A percentile compares a stretch with the other conserved stretches of the same genome.
These are phyloP conservation scores for Dioscorea alata DNA, from an alignment of 106 monocot species.

Conservation along the genomic window DNA sequence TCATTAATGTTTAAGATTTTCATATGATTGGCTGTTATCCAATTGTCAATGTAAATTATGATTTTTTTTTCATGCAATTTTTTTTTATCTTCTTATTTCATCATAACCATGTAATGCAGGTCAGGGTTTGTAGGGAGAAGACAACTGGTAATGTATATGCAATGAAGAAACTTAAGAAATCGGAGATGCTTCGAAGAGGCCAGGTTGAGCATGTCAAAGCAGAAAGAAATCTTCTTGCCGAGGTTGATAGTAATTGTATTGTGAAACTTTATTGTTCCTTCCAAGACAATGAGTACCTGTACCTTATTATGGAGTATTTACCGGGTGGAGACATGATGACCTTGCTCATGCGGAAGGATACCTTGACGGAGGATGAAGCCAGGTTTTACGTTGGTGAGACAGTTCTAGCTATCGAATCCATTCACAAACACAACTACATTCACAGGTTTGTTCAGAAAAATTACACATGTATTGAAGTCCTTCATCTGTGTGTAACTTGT, in stretches of 20 bases:
- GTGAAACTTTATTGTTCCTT: slow-evolving; percentile 74
- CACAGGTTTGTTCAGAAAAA: slow-evolving; percentile 52
- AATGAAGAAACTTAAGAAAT: slow-evolving; percentile 78
- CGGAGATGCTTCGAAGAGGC: slow-evolving; percentile 78
- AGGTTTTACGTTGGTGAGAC: slow-evolving; percentile 86
- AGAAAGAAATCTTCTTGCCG: slow-evolving; percentile 80
- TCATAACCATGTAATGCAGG: slow-evolving; percentile 24
- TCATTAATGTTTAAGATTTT: no score
- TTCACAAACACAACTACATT: slow-evolving; percentile 96
- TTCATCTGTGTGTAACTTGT: neutral
- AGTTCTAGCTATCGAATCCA: slow-evolving; percentile 94
- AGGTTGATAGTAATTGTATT: slow-evolving; percentile 66
- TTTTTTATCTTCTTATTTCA: no score
- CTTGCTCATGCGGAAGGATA: slow-evolving; percentile 91
- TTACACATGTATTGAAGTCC: neutral
- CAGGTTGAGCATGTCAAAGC: slow-evolving; percentile 90
- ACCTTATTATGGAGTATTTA: slow-evolving; percentile 94
- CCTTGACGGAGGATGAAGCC: slow-evolving; percentile 83
- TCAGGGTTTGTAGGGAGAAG: slow-evolving; percentile 69
- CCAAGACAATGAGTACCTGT: slow-evolving; percentile 77
- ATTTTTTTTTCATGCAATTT: no score
- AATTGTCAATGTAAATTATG: no score
- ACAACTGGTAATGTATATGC: slow-evolving; percentile 58
- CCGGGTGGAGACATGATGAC: slow-evolving; percentile 99
- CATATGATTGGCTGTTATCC: no score